A percentile compares a stretch with the other conserved stretches of the same genome.
Evolutionary conservation across 495 filamentous ascomycete species (phyloP).

Genomic region (Talaromyces adpressus): DNA sequence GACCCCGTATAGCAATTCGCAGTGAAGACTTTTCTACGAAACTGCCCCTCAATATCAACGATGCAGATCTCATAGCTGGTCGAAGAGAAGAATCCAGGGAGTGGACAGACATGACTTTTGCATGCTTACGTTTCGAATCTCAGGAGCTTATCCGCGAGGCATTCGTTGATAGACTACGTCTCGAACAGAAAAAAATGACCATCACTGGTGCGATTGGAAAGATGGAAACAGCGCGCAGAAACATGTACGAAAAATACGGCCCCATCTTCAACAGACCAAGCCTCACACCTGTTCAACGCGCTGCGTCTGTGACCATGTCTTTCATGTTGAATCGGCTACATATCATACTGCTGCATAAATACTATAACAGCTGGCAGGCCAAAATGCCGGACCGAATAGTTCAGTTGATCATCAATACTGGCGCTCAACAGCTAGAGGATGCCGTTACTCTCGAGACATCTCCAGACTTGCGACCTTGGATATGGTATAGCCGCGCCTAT

Average conservation of each 20-base stretch:
- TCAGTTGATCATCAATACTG: constrained; percentile 22
- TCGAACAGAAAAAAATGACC: constrained; percentile 51
- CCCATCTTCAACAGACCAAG: constrained; percentile 47
- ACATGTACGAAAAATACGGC: constrained; percentile 53
- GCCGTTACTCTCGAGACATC: constrained; percentile 32
- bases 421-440: constrained; percentile 23
- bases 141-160: constrained; percentile 64
- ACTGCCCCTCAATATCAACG: constrained; percentile 50
- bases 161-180: constrained; percentile 53
- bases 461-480: constrained; percentile 36
- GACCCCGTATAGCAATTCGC: constrained; percentile 60
- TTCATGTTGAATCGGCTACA: constrained; percentile 55
- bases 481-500: constrained; percentile 38
- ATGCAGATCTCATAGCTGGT: constrained; percentile 43
- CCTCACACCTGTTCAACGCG: constrained; percentile 46
- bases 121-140: constrained; percentile 61
- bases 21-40: constrained; percentile 54
- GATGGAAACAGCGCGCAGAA: constrained; percentile 52
- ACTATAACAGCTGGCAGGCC: constrained; percentile 31
- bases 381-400: constrained; percentile 20
- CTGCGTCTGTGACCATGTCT: constrained; percentile 52
- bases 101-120: constrained; percentile 62
- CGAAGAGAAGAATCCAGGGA: constrained; percentile 28
- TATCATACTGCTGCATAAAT: constrained; percentile 59
- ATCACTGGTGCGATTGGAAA: constrained; percentile 25